A percentile compares a stretch with the other conserved stretches of the same genome.
Conservation (phyloP, 176 grass and related monocot species). For the Cocos nucifera region DNA sequence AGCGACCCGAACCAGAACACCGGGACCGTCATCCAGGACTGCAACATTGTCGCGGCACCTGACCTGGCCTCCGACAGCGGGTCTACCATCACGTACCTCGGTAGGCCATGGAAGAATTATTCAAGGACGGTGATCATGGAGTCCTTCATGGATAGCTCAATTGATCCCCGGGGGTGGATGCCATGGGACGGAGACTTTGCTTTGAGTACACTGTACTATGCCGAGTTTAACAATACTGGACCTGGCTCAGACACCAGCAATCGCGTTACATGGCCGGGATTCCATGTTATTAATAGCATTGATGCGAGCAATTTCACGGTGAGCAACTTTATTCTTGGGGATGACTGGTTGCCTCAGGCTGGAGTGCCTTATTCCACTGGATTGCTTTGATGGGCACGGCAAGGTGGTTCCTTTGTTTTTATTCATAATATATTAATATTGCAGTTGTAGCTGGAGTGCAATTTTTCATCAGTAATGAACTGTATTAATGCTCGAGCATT, state of each 20-base stretch:
- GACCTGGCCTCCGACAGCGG: not conserved
- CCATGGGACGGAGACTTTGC: not conserved
- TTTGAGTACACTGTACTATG: conserved; percentile 30
- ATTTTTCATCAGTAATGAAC: too few species aligned
- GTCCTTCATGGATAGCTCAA: conserved; percentile 26
- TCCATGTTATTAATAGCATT: conserved; percentile 17
- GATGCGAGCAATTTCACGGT: conserved; percentile 28
- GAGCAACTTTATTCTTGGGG: conserved; percentile 22
- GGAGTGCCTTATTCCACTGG: conserved; percentile 29
- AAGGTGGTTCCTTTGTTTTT: too few species aligned
- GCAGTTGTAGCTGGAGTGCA: too few species aligned
- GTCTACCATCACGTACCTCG: conserved; percentile 1
- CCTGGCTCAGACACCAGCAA: conserved; percentile 2
- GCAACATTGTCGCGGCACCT: conserved; percentile 9
- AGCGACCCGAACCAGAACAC: conserved; percentile 35
- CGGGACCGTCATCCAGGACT: conserved; percentile 22
- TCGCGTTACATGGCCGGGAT: conserved; percentile 26
- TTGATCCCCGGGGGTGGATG: conserved; percentile 21
- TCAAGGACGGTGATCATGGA: conserved; percentile 26
- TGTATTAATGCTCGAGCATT: too few species aligned
- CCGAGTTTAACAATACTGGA: conserved; percentile 29
- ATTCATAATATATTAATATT: too few species aligned
- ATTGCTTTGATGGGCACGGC: conserved; percentile 10
- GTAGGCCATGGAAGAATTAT: conserved; percentile 27
- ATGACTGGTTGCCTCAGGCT: conserved; percentile 19